Base-by-base conservation (phyloP, 2,329 filamentous ascomycete genomes). In the Plectosphaerella sp. region DNA sequence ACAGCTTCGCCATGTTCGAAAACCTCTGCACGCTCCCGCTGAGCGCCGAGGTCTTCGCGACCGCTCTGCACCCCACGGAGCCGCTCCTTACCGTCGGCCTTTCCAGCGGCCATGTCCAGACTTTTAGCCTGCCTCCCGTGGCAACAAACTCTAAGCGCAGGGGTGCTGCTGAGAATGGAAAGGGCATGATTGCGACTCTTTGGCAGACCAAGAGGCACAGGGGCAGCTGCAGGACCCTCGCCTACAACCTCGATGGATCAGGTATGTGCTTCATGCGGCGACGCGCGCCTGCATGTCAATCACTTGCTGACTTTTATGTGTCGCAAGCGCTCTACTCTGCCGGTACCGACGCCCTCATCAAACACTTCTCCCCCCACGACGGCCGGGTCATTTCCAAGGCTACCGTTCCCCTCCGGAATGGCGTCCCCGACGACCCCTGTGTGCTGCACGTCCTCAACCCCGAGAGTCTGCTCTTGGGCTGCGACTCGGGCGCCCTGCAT, bases 201-300 rank as follows among this genome's bases (percentile, higher is more conserved):
- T 99, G 94, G 94, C 82, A 83, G 61, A 97, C 94, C 5, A 80
- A 86, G 59, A 81, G 94, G 55, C 94, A 99, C 73, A 96, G 96
- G 75, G 93, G 91, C 12, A 97, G 91, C 77, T 97, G 93, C 66
- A 82, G 94, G 50, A 86, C 84, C 54, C 73, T 97, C 51, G 84
- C 80, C 5, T 97, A 92, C 71, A 87, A 84, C 58, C 70, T 83
- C 52, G 92, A 97, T 66, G 94, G 93, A 15, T 74, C 82, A 58
- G 78, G 86, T 76, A 70, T 78, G 72, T 84, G 77, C 41, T 25
- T 4, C 12, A 18, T 33, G 25, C 50, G 9, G 8, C n/a, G 35
- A 20, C 25, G 18, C 35, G 20, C 22, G 22, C 59, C 63, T 58
- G 63, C 49, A 11, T 24, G 28, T 1, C 12, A 5, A 15, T 41